A percentile compares a stretch with the other conserved stretches of the same genome.
Conservation (phyloP, 192 early-diverging fungal genomes). For the Gryganskiella cystojenkinii region DNA sequence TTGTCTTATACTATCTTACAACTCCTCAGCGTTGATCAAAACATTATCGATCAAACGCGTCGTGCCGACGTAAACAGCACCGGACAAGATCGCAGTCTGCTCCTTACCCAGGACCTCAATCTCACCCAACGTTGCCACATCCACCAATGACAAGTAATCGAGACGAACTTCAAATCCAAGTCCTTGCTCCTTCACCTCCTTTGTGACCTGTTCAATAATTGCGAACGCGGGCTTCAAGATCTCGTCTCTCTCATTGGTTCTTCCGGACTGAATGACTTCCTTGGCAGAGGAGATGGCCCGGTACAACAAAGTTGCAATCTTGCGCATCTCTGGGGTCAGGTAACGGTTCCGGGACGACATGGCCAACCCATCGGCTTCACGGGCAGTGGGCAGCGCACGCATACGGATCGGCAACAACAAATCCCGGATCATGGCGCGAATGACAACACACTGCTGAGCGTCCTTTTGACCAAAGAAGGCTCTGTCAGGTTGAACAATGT, state of each 20-base stretch:
- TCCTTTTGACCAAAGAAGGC: constrained; percentile 99
- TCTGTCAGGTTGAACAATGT: constrained; percentile 83
- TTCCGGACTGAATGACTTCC: constrained; percentile 55
- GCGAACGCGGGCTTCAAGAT: constrained; percentile 61
- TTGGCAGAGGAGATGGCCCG: constrained; percentile 68
- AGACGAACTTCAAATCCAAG: constrained; percentile 66
- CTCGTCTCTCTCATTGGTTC: constrained; percentile 43
- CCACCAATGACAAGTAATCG: constrained; percentile 89
- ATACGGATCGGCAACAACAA: constrained; percentile 82
- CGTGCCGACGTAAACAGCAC: constrained; percentile 86
- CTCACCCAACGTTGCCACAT: constrained; percentile 75
- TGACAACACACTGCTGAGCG: constrained; percentile 90
- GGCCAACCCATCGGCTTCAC: constrained; percentile 89
- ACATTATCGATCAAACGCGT: constrained; percentile 97
- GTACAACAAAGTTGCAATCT: constrained; percentile 77
- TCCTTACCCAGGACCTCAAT: constrained; percentile 59
- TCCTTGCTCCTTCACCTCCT: constrained; percentile 52
- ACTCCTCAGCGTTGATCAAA: constrained; percentile 67
- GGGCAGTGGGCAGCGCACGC: constrained; percentile 75
- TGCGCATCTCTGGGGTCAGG: constrained; percentile 75
- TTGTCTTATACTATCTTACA: constrained; percentile 23
- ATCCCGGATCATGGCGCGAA: constrained; percentile 85
- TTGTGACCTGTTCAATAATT: constrained; percentile 59
- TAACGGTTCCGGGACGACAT: constrained; percentile 93
- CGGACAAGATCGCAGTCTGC: constrained; percentile 80